Base-by-base conservation (phyloP, 176 grass and related monocot genomes). In the Chrysopogon serrulatus region DNA sequence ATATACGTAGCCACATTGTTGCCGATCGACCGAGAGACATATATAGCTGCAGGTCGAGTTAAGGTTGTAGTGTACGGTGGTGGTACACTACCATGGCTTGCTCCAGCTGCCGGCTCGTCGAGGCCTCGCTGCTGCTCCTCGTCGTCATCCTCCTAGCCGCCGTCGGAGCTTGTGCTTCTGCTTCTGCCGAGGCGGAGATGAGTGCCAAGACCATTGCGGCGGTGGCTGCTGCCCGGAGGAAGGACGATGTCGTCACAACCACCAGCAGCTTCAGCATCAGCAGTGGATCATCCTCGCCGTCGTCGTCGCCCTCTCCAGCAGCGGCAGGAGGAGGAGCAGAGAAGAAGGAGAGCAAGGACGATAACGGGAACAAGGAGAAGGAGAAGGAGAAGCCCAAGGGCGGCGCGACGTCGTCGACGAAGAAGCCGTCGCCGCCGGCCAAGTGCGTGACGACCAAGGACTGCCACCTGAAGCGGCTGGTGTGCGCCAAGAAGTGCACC, bases 401-500 rank as follows among this genome's bases (percentile, higher is more conserved):
- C 16, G 64, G 64, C 63, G 24, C 10, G 26, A 14, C 26, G 26
- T 27, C 26, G 26, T 27, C 26, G 26, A 15, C 59, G 26, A 72
- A 18, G 64, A 57, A n/a, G 53, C 23, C 53, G 8, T 24, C 53
- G 53, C 53, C 53, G 53, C 64, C 64, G 27, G 27, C 61, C 24
- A 73, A 73, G 14, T 81, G 78, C 78, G 64, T 81, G 32, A 81
- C 78, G 21, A 81, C 18, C 64, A 81, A 81, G 78, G 64, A 68
- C 23, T 81, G 78, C 64, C 78, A 81, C 78, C 66, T 81, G 12
- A 81, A 68, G 78, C 78, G 78, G 5, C 64, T 81, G 32, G 78
- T 81, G 78, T 81, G 78, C 64, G 78, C 78, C 44, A 81, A 81
- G 78, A 81, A 81, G 23, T 81, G 78, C 78, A 81, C 78, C 32